A percentile compares a stretch with the other conserved stretches of the same genome.
Evolutionary conservation across 2,329 filamentous ascomycete species (phyloP).

Genomic region (Colletotrichum salicis): DNA sequence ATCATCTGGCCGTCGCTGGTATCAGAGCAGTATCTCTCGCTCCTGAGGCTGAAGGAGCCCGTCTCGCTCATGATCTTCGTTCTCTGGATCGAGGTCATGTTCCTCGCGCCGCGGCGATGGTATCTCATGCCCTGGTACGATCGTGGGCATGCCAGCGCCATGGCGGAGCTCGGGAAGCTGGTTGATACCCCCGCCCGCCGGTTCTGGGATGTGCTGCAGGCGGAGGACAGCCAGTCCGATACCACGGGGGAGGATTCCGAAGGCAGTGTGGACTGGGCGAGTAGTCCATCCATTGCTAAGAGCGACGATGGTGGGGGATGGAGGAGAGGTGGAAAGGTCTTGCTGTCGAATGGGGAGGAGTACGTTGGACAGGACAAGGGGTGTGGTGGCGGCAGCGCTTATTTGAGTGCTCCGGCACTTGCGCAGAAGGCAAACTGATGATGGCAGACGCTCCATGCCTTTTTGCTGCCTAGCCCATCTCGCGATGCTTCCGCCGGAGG

Average conservation of each 20-base stretch:
- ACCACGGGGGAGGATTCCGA: constrained; percentile 13
- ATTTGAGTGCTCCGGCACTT: neutral
- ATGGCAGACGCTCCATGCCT: neutral
- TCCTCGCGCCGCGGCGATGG: constrained; percentile 27
- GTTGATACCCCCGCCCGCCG: constrained; percentile 3
- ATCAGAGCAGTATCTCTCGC: constrained; percentile 29
- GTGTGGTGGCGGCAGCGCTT: neutral
- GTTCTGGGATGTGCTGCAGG: constrained; percentile 28
- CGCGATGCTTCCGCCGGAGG: too few species aligned
- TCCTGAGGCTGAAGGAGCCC: constrained; percentile 21
- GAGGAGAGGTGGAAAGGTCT: neutral
- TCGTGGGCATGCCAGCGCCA: constrained; percentile 10
- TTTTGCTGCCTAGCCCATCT: neutral
- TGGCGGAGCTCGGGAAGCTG: constrained; percentile 19
- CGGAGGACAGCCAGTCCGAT: constrained; percentile 16
- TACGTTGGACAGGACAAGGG: constrained; percentile 2
- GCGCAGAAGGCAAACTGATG: neutral
- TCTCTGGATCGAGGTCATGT: constrained; percentile 32
- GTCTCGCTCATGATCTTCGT: constrained; percentile 34
- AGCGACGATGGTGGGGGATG: constrained; percentile 9
- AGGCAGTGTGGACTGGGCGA: neutral
- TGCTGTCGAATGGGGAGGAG: constrained; percentile 25
- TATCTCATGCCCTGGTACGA: constrained; percentile 33
- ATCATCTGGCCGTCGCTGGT: constrained; percentile 35
- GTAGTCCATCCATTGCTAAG: constrained; percentile 9